Evolutionary conservation across 2,329 filamentous ascomycete genomes (phyloP), one percentile per base, ranked within the genome.

Genomic region (Lecanosticta acicola): DNA sequence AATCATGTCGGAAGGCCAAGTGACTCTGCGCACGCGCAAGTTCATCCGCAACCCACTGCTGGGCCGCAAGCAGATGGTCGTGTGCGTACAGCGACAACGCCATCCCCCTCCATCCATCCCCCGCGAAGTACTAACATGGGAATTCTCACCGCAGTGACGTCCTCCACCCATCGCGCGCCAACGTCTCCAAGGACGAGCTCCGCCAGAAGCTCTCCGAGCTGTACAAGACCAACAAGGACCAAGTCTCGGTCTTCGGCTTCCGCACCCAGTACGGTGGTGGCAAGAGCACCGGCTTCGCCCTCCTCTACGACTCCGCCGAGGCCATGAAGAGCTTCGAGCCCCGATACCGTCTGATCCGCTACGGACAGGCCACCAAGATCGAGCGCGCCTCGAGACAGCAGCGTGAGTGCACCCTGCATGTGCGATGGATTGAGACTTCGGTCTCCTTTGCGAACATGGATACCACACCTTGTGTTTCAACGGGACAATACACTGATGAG

Each of bases 281-380:
- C 81, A 98, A 98, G 86, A 95, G 87, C 74, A 97, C 91, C 61
- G 93, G 93, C 67, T 98, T 98, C 72, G 93, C 89, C 62, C 88
- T 97, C 68, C 81, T 98, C 79, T 98, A 98, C 83, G 93, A 98
- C 77, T 94, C 87, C 62, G 78, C 83, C 70, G 93, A 98, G 81
- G 88, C 90, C 67, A 84, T 98, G 84, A 96, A 96, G 87, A 97
- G 97, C 79, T 98, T 97, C 76, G 93, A 98, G 84, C 93, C 93
- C 67, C 85, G 85, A 77, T 96, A 96, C 85, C 85, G 93, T 75
- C 83, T 96, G 65, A 82, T 98, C 73, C 84, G 93, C 64, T 87
- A 95, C 71, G 93, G 91, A 70, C 79, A 87, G 65, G 91, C 88
- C 68, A 80, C 74, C 73, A 97, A 97, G 87, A 80, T 88, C 73